A percentile compares a stretch with the other conserved stretches of the same genome.
phyloP scores from a whole-genome alignment of 2,329 filamentous ascomycete species.

The Amauroascus verrucosus region DNA sequence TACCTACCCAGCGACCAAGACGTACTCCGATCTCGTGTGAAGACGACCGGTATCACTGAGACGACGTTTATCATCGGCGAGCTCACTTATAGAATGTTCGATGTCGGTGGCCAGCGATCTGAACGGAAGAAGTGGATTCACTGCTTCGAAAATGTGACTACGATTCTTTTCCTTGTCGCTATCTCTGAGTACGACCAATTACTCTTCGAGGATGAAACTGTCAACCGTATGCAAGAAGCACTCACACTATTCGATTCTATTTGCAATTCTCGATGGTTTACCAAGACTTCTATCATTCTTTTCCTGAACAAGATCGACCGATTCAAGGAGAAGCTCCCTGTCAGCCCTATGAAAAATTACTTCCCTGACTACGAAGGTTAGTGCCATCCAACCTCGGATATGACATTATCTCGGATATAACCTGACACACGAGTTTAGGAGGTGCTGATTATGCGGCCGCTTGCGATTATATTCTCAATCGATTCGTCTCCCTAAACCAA shows the following conservation, averaged over 20 bases:
- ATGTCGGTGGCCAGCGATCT: constrained; percentile 88
- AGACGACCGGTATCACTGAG: constrained; percentile 95
- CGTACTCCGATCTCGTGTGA: constrained; percentile 88
- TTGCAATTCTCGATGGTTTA: constrained; percentile 62
- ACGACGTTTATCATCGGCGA: constrained; percentile 93
- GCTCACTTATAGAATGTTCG: constrained; percentile 93
- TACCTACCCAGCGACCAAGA: constrained; percentile 95
- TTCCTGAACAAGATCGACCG: constrained; percentile 68
- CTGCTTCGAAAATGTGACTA: constrained; percentile 96
- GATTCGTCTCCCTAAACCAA: constrained; percentile 96
- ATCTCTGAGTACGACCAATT: constrained; percentile 96
- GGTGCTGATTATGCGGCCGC: constrained; percentile 91
- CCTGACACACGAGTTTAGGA: constrained; percentile 39
- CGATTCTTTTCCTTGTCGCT: constrained; percentile 90
- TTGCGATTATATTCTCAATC: constrained; percentile 97
- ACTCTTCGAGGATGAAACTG: constrained; percentile 89
- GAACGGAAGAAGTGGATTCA: constrained; percentile 99
- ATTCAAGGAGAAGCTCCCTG: constrained; percentile 64
- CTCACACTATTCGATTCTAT: constrained; percentile 62
- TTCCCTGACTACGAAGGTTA: constrained; percentile 65
- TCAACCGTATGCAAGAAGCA: constrained; percentile 67
- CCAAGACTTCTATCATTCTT: constrained; percentile 61
- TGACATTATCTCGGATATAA: neutral
- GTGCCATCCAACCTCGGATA: constrained; percentile 5
- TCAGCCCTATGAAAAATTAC: constrained; percentile 66